phyloP scores from a whole-genome alignment of 2,329 filamentous ascomycete species.

The Pestalotiopsis sp. region DNA sequence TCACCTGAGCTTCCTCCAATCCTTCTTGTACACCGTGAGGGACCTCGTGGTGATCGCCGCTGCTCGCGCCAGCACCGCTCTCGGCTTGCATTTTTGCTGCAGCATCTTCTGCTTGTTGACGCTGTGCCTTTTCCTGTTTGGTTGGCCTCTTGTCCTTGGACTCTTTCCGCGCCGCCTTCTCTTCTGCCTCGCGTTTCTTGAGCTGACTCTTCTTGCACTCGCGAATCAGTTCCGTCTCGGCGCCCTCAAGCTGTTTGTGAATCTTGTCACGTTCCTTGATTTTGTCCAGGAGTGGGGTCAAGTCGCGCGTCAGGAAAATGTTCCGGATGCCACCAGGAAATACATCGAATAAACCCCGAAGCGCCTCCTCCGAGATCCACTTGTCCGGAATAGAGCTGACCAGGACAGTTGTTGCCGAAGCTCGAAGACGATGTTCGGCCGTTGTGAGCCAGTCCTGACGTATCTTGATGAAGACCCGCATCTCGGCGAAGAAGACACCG shows the following conservation, averaged over 20 bases:
- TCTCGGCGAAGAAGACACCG: conserved; percentile 81
- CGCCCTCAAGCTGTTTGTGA: conserved; percentile 71
- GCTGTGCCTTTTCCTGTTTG: conserved; percentile 50
- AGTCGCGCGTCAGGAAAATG: conserved; percentile 93
- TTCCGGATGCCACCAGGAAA: conserved; percentile 95
- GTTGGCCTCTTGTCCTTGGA: conserved; percentile 47
- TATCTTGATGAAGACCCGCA: conserved; percentile 86
- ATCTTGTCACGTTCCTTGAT: conserved; percentile 73
- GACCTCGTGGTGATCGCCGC: conserved; percentile 52
- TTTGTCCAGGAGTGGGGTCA: conserved; percentile 80
- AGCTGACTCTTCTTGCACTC: conserved; percentile 76
- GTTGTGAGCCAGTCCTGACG: conserved; percentile 94
- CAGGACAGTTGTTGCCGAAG: conserved; percentile 92
- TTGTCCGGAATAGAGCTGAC: conserved; percentile 88
- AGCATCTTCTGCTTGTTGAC: conserved; percentile 47
- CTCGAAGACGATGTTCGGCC: conserved; percentile 87
- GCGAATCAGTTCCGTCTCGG: conserved; percentile 82
- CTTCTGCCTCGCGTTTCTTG: conserved; percentile 64
- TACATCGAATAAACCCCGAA: conserved; percentile 86
- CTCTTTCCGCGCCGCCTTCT: conserved; percentile 62
- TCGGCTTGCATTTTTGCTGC: conserved; percentile 52
- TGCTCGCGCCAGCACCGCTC: conserved; percentile 46
- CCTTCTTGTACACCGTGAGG: conserved; percentile 51
- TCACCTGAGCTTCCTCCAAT: conserved; percentile 20
- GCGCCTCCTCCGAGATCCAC: conserved; percentile 82